Evolutionary conservation across 2,329 filamentous ascomycete genomes (phyloP), one percentile per base, ranked within the genome.

Genomic region (Calonectria pseudoturangicola): DNA sequence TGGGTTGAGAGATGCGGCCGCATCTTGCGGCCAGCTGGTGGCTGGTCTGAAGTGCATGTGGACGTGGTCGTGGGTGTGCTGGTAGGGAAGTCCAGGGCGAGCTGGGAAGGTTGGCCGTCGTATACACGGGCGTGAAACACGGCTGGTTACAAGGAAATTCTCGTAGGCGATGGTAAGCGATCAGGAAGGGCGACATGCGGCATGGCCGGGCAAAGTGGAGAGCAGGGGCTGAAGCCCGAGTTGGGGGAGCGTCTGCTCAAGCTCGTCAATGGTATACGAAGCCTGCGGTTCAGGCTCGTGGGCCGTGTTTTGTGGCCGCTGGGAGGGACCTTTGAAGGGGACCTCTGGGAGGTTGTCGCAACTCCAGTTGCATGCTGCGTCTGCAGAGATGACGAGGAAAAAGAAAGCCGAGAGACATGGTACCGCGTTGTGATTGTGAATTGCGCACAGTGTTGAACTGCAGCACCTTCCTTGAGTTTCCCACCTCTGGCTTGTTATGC

Each of bases 211-310:
- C 7, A 36, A 10, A 36, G 7, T 10, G 33, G 33, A 10, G 33
- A 13, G 6, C 10, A 13, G 33, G 10, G 12, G 33, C 10, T 36
- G 33, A 36, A 13, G 33, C 10, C 33, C 3, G 33, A 36, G 33
- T 36, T 3, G 33, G 8, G 33, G 10, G 33, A 36, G 33, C 33
- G 33, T 36, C n/a, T 21, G 4, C 21, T 48, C n/a, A 48, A 25
- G 45, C n/a, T 48, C 45, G 10, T 25, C 45, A 25, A 48, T 16
- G 21, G 45, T 48, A 12, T 48, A 21, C 45, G 45, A 9, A 48
- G 45, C 21, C n/a, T 48, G 45, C 45, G 45, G 45, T 48, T 48
- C 45, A 48, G 45, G 45, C 45, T 48, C 45, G n/a, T 48, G n/a
- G n/a, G 12, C n/a, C 45, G 21, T n/a, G 21, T 13, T n/a, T 5